phyloP scores from a whole-genome alignment of 805 yeast species.

The Candida glaebosa region DNA sequence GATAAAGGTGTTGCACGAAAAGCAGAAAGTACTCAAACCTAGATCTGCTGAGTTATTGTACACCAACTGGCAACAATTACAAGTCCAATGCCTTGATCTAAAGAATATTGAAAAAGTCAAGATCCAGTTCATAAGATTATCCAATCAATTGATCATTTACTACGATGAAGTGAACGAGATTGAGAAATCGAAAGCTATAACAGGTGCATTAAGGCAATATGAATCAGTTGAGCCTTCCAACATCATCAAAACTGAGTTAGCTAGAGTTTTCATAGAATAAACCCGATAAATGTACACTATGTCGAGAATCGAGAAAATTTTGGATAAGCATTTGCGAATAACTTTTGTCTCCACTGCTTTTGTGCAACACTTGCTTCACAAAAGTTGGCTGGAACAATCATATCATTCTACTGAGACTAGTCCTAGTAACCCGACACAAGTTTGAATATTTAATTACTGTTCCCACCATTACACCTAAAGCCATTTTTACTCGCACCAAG shows the following conservation, averaged over 20 bases:
- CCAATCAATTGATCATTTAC: constrained; percentile 17
- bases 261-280: constrained; percentile 5
- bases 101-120: constrained; percentile 58
- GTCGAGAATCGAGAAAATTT: background rate
- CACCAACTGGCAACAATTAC: constrained; percentile 20
- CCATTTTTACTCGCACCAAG: background rate
- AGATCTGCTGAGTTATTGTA: constrained; percentile 16
- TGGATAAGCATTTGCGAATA: background rate
- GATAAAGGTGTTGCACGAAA: constrained; percentile 10
- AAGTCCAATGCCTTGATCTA: constrained; percentile 26
- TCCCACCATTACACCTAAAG: background rate
- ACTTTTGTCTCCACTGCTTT: background rate
- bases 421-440: background rate
- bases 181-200: constrained; percentile 12
- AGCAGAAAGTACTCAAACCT: constrained; percentile 6
- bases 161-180: constrained; percentile 13
- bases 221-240: constrained; percentile 41
- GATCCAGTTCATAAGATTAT: constrained; percentile 41
- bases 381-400: background rate
- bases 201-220: constrained; percentile 13
- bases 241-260: constrained; percentile 39
- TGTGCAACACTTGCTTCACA: background rate
- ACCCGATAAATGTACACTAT: background rate
- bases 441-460: background rate
- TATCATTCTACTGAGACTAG: background rate